phyloP scores from a whole-genome alignment of 1,139 yeast genomes.

The Meyerozyma sp. region DNA sequence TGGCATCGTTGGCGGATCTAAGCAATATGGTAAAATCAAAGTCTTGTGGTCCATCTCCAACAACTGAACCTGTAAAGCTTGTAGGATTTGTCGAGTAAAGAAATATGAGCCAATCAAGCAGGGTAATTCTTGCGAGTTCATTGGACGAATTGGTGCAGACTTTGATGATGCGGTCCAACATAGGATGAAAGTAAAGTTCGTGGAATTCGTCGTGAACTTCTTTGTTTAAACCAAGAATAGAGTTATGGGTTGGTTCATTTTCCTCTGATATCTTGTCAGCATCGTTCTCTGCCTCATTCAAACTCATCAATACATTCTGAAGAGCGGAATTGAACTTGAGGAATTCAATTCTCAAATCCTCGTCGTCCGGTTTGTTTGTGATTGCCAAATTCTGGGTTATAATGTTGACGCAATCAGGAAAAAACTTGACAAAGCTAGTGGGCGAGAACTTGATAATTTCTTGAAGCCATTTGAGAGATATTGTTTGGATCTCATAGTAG shows the following conservation, averaged over 20 bases:
- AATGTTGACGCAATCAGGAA: conserved; percentile 39
- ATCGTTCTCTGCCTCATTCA: conserved; percentile 17
- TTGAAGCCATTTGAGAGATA: conserved; percentile 80
- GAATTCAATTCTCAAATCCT: conserved; percentile 34
- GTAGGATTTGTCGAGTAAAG: conserved; percentile 71
- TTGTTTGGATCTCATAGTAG: conserved; percentile 74
- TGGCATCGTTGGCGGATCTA: conserved; percentile 79
- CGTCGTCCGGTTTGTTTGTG: conserved; percentile 34
- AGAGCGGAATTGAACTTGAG: conserved; percentile 31
- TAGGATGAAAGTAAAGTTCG: conserved; percentile 32
- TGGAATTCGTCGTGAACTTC: conserved; percentile 39
- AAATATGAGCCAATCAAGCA: conserved; percentile 87
- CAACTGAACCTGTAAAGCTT: conserved; percentile 26
- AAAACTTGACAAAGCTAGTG: conserved; percentile 60
- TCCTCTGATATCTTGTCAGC: conserved; percentile 4
- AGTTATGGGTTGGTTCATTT: conserved; percentile 5
- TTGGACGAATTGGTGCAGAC: conserved; percentile 41
- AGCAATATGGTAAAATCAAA: conserved; percentile 71
- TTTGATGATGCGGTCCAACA: conserved; percentile 30
- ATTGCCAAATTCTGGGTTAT: conserved; percentile 34
- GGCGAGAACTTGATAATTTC: conserved; percentile 74
- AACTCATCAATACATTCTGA: conserved; percentile 27
- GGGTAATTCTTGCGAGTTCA: conserved; percentile 78
- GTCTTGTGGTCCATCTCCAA: conserved; percentile 29
- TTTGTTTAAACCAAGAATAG: conserved; percentile 28